Percentiles rank a stretch among this genome's conserved stretches.
Conservation (phyloP, 176 grass and related monocot genomes). For the Paspalum notatum region DNA sequence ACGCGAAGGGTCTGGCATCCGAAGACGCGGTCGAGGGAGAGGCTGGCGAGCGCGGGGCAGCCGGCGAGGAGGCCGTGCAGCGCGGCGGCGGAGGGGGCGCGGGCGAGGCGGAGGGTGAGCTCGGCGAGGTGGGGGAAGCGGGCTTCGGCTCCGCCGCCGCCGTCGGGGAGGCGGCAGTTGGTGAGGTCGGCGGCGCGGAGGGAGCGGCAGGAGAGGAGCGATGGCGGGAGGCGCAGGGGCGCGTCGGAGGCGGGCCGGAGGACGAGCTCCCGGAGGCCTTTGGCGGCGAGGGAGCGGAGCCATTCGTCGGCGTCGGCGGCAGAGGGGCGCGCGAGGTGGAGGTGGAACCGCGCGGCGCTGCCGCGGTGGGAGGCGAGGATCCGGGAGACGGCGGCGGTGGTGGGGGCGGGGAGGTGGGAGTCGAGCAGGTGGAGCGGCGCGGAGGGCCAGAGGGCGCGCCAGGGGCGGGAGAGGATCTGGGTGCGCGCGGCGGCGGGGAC, state of each 20-base stretch:
- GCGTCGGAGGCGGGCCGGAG: constrained; percentile 25
- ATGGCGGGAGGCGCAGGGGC: constrained; percentile 30
- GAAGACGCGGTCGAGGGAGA: constrained; percentile 43
- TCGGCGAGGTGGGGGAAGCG: constrained; percentile 31
- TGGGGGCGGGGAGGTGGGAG: not conserved
- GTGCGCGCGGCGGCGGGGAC: constrained; percentile 33
- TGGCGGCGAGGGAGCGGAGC: constrained; percentile 32
- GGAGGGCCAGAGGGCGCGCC: constrained; percentile 32
- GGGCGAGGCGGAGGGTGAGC: constrained; percentile 31
- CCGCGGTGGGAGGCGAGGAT: constrained; percentile 42
- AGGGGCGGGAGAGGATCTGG: constrained; percentile 24
- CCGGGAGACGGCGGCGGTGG: constrained; percentile 6
- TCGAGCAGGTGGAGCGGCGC: constrained; percentile 40
- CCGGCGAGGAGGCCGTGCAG: constrained; percentile 32
- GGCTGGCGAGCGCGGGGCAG: constrained; percentile 29
- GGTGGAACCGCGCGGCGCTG: constrained; percentile 1
- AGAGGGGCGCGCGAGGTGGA: constrained; percentile 21
- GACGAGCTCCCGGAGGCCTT: constrained; percentile 33
- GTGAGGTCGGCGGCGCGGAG: constrained; percentile 45
- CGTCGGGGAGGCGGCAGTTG: constrained; percentile 33
- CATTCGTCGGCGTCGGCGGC: constrained; percentile 21
- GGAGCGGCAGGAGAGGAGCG: constrained; percentile 23
- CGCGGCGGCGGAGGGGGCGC: not conserved
- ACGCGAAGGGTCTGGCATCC: constrained; percentile 32
- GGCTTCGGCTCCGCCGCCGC: not conserved